Evolutionary conservation across 495 filamentous ascomycete genomes (phyloP).

Genomic region (Hypoxylon perforatum): DNA sequence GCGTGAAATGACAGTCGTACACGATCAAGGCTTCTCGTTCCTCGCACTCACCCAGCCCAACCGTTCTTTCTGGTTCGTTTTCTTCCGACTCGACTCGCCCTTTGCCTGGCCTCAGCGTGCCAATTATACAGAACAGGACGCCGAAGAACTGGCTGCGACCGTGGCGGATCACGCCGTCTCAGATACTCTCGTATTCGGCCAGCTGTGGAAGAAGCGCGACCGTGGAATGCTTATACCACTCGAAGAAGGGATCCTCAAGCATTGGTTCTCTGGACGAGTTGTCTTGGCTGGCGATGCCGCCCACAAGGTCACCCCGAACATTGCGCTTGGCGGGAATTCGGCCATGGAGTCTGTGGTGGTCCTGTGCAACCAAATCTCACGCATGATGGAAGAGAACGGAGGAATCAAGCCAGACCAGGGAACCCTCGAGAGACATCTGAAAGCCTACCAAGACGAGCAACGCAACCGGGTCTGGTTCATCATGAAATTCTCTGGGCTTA

Average conservation of each 20-base stretch:
- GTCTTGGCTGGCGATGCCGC: slow-evolving; percentile 49
- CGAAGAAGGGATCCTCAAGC: slow-evolving; percentile 48
- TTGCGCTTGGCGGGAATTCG: slow-evolving; percentile 48
- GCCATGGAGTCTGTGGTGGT: slow-evolving; percentile 47
- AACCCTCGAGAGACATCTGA: too few relatives aligned
- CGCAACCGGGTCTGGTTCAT: too few relatives aligned
- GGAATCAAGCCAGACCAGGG: too few relatives aligned
- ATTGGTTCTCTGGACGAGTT: slow-evolving; percentile 44
- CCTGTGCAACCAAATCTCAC: slow-evolving; percentile 40
- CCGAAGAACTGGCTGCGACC: slow-evolving; percentile 20
- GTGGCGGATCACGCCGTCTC: slow-evolving; percentile 35
- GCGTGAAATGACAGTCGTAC: neutral
- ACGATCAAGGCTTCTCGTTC: slow-evolving; percentile 11
- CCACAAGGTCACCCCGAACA: slow-evolving; percentile 49
- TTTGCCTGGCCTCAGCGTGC: neutral
- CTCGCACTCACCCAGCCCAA: neutral
- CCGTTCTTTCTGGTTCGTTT: slow-evolving; percentile 27
- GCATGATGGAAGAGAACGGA: neutral
- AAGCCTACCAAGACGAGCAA: too few relatives aligned
- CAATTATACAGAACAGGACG: slow-evolving; percentile 45
- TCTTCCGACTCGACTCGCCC: slow-evolving; percentile 42
- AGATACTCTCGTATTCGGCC: slow-evolving; percentile 41
- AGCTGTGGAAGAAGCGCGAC: slow-evolving; percentile 40
- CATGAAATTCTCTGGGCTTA: too few relatives aligned
- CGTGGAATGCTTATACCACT: slow-evolving; percentile 31